Base-by-base conservation (phyloP, 257 asterid species). In the Scutellaria minor region DNA sequence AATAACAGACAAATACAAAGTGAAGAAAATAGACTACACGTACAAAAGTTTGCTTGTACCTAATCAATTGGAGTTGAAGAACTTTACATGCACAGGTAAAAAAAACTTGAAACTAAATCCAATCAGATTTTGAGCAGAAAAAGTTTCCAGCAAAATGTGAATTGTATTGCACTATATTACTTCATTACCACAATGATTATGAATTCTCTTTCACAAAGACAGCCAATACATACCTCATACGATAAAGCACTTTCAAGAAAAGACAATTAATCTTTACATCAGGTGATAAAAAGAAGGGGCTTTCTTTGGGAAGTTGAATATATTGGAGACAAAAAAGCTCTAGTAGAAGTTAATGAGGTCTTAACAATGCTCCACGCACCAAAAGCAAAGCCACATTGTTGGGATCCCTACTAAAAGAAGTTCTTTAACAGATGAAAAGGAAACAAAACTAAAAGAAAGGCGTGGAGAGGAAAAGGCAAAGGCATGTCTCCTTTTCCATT, bases 401-500 rank as follows among this genome's bases (percentile, higher is more conserved):
- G 63, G 50, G 63, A 57, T 65, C 66, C 56, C 57, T 53, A 12
- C 64, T 24, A 56, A 63, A 40, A 47, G 70, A 79, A 60, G 71
- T 42, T 75, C 56, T 58, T 31, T 66, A 77, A 42, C 55, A 58
- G 14, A 39, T 66, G 66, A 72, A 75, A 78, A 60, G 60, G 66
- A 47, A 64, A 58, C 60, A 65, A 59, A 50, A 60, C 31, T 24
- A 59, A 35, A 71, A 70, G 69, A 51, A 75, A 31, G 37, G 37
- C 37, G 37, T 31, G 37, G 37, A 31, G 37, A 31, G 37, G 37
- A 31, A 56, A 77, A 62, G 56, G 77, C 55, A 57, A 78, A 74
- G 73, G 58, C 64, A 71, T 71, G 48, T 59, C 20, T 51, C 76
- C 51, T 74, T 79, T 77, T 57, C 60, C 75, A 71, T 67, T 72